phyloP scores from a whole-genome alignment of 2,329 filamentous ascomycete species.

The Lasiodiplodia hormozganensis region DNA sequence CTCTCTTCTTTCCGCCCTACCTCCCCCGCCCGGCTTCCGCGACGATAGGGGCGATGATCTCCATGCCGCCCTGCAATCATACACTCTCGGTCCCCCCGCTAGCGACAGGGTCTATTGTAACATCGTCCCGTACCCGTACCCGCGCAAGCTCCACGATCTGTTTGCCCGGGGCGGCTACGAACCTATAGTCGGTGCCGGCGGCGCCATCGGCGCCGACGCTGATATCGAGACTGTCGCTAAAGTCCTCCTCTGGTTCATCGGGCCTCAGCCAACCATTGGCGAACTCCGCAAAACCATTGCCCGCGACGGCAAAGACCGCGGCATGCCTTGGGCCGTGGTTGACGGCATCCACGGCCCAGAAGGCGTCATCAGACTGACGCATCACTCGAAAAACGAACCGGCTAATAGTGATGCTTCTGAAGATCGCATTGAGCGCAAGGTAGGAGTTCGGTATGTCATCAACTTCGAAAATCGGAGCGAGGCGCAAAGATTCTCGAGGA shows the following conservation, averaged over 20 bases:
- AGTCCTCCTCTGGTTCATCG: slow-evolving; percentile 42
- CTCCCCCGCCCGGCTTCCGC: slow-evolving; percentile 51
- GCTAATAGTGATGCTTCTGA: not conserved
- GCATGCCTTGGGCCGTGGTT: slow-evolving; percentile 43
- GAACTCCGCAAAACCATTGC: slow-evolving; percentile 41
- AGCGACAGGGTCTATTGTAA: slow-evolving; percentile 38
- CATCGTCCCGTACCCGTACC: slow-evolving; percentile 33
- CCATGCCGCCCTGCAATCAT: slow-evolving; percentile 1
- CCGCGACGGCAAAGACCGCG: slow-evolving; percentile 41
- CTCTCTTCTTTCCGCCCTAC: slow-evolving; percentile 51
- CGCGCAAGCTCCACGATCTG: slow-evolving; percentile 30
- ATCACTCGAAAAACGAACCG: no score
- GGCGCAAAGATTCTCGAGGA: slow-evolving; percentile 58
- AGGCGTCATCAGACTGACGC: slow-evolving; percentile 31
- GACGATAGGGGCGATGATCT: slow-evolving; percentile 51
- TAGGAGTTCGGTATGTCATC: slow-evolving; percentile 59
- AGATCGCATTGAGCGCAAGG: slow-evolving; percentile 42
- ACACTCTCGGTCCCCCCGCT: slow-evolving; percentile 17
- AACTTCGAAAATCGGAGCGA: slow-evolving; percentile 63
- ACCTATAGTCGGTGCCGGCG: not conserved
- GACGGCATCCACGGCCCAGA: slow-evolving; percentile 37
- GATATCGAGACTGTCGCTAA: not conserved
- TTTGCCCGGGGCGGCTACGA: slow-evolving; percentile 23
- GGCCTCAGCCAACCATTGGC: slow-evolving; percentile 40
- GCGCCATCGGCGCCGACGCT: not conserved